Evolutionary conservation across 768 basidiomycete genomes (phyloP), one percentile per base, ranked within the genome.

Genomic region (Boletellus sp.): DNA sequence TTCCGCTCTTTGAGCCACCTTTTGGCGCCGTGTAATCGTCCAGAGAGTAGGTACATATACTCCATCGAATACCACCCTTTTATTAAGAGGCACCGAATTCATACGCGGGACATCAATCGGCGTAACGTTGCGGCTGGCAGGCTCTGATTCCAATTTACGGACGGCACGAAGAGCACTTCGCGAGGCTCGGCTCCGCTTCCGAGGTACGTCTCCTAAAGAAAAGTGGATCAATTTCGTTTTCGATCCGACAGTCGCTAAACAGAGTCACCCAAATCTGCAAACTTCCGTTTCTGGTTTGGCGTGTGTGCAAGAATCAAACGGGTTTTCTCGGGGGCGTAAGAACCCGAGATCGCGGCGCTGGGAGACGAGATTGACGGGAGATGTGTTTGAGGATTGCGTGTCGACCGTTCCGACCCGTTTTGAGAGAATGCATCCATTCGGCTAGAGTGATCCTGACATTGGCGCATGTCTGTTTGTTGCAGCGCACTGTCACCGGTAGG

Each of bases 61-160:
- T 11, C 63, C 63, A 26, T 71, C 68, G 20, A 72, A 63, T n/a
- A 56, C 52, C 43, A 51, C 54, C 40, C 44, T 54, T 45, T 52
- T 64, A 23, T 39, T 53, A 17, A 49, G 38, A 2, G 66, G 67
- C 24, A 57, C 48, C 19, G 71, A 71, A 28, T 33, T 45, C 23
- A 40, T 54, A 36, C 63, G 62, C 23, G 49, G 51, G 6, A 59
- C 42, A 7, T 45, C 28, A 12, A 59, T 42, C 15, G 56, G 57
- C 2, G 66, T 63, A 0, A 59, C 53, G n/a, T 50, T 49, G 19
- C 62, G 56, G 16, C 52, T 64, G 31, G 45, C 53, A 17, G 70
- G 67, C 38, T 70, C 70, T 3, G 70, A 71, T 35, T 51, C 59
- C 3, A 58, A 44, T n/a, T 47, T 55, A 45, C 51, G 64, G 28